These are phyloP conservation scores for Vitis rotundifolia DNA, from an alignment of 164 flowering plant genomes.

Conservation along the genomic window DNA sequence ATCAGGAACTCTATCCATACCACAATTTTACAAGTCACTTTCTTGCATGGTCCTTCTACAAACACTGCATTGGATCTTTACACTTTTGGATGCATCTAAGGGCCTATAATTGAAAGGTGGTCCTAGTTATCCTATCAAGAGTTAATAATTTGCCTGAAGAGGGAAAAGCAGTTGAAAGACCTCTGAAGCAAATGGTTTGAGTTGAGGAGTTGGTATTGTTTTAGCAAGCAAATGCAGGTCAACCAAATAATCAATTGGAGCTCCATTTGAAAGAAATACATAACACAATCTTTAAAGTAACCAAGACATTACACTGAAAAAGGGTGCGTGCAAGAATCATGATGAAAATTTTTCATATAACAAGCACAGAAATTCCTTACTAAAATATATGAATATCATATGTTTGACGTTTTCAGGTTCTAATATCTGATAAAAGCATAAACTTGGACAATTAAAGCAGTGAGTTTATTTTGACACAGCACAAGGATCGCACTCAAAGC, in stretches of 20 bases:
- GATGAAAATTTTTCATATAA: not conserved
- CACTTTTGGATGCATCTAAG: too few species aligned
- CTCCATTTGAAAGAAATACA: too few species aligned
- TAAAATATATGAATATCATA: not conserved
- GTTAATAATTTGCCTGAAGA: not conserved
- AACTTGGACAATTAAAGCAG: not conserved
- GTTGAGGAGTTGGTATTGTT: not conserved
- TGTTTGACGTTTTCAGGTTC: not conserved
- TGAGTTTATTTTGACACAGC: not conserved
- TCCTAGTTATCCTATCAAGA: not conserved
- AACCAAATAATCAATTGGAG: not conserved
- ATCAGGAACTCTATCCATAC: not conserved
- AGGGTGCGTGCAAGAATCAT: not conserved
- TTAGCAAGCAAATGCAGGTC: not conserved
- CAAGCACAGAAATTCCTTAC: not conserved
- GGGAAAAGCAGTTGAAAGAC: not conserved
- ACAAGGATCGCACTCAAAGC: not conserved
- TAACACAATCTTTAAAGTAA: too few species aligned
- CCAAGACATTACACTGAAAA: not conserved
- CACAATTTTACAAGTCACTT: not conserved
- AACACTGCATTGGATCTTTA: too few species aligned
- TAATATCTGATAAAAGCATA: not conserved
- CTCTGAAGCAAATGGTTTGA: not conserved
- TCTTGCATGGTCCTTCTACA: too few species aligned
- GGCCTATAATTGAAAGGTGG: too few species aligned